Conservation (phyloP, 169 alveolate genomes). For the Eimeria sp. region DNA sequence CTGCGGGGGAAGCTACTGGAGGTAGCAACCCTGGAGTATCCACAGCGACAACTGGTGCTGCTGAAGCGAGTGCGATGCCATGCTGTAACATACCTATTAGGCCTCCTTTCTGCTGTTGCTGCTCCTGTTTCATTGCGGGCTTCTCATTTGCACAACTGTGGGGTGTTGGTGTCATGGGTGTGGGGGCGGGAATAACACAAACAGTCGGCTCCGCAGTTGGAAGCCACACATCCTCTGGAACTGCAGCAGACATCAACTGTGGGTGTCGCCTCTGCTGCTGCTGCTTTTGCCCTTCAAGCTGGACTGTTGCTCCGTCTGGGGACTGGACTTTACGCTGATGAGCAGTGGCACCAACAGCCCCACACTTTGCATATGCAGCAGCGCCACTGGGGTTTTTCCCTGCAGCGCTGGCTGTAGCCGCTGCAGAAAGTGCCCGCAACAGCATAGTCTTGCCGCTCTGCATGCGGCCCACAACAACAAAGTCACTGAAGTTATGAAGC, state of each 20-base stretch:
- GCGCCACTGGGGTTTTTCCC: neutral
- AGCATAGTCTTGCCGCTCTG: slow-evolving; percentile 76
- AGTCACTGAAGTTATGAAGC: slow-evolving; percentile 49
- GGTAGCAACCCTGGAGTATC: slow-evolving; percentile 64
- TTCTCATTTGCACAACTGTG: neutral
- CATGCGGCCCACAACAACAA: slow-evolving; percentile 54
- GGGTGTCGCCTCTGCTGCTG: slow-evolving; percentile 22
- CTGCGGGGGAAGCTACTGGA: neutral
- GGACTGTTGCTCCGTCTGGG: neutral
- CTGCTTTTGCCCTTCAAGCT: slow-evolving; percentile 1
- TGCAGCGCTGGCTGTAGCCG: slow-evolving; percentile 31
- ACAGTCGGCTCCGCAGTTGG: slow-evolving; percentile 55
- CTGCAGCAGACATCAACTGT: slow-evolving; percentile 46
- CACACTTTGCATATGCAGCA: neutral
- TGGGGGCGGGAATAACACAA: slow-evolving; percentile 28
- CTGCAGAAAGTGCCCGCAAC: slow-evolving; percentile 64
- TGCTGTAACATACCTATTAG: neutral
- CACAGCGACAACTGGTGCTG: slow-evolving; percentile 59
- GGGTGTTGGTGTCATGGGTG: neutral
- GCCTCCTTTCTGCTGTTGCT: neutral
- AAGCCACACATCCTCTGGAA: slow-evolving; percentile 64
- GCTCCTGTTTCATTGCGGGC: neutral
- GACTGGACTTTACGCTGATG: neutral
- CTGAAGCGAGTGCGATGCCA: slow-evolving; percentile 18
- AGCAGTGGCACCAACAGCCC: neutral